Percentiles rank a stretch among this genome's conserved stretches.
Evolutionary conservation across 169 alveolate species (phyloP).

Genomic region (Prorocentrum cordatum): DNA sequence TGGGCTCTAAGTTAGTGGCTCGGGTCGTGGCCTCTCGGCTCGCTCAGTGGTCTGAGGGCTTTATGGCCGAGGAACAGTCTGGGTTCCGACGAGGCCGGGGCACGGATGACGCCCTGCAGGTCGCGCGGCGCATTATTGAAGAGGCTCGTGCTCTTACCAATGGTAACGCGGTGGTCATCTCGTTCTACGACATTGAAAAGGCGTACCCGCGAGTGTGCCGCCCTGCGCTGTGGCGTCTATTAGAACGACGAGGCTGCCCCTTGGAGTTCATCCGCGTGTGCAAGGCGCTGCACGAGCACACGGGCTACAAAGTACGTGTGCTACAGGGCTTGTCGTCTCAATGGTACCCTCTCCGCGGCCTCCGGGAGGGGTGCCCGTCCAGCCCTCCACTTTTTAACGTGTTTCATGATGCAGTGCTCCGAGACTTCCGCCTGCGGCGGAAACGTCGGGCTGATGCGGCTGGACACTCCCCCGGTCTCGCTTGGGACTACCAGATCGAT

Average conservation of each 20-base stretch:
- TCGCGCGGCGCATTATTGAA: background rate
- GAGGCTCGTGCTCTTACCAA: background rate
- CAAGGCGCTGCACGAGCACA: no score
- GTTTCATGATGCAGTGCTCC: no score
- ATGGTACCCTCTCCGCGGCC: no score
- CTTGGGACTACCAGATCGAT: no score
- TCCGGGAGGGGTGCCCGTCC: no score
- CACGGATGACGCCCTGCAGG: background rate
- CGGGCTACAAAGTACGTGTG: no score
- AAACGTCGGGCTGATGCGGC: no score
- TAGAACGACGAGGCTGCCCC: background rate
- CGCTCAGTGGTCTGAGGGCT: background rate
- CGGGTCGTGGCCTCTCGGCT: background rate
- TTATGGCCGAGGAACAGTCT: background rate
- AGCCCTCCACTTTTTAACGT: no score
- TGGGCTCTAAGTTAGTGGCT: background rate
- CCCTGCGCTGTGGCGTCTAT: background rate
- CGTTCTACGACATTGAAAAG: background rate
- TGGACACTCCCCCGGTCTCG: no score
- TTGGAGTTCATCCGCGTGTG: background rate
- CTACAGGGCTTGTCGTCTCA: no score
- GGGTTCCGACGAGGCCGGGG: background rate
- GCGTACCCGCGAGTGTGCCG: background rate
- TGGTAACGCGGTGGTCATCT: background rate
- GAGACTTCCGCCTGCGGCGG: no score